phyloP scores from a whole-genome alignment of 1,284 basidiomycete genomes.

The Ganoderma lingzhi region DNA sequence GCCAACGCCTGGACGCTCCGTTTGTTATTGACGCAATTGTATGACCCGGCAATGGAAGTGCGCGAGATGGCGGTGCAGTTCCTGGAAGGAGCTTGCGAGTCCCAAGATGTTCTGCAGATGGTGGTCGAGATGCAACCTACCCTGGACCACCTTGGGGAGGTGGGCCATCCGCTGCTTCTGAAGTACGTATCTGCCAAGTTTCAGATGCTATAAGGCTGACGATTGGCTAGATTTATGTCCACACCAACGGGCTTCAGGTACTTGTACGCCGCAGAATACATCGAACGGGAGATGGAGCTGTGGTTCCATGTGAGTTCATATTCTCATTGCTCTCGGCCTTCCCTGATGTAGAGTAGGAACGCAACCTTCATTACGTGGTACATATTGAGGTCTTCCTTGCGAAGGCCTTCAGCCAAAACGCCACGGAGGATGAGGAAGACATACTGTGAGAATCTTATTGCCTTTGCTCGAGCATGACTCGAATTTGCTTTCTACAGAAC shows the following conservation, averaged over 20 bases:
- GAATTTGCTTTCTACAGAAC: conserved; percentile 48
- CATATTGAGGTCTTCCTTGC: conserved; percentile 89
- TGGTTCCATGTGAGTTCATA: conserved; percentile 85
- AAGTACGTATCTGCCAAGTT: conserved; percentile 63
- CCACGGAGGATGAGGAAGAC: conserved; percentile 72
- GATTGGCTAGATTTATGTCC: conserved; percentile 83
- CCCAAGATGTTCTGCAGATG: conserved; percentile 83
- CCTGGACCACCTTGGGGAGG: conserved; percentile 93
- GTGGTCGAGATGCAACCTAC: conserved; percentile 96
- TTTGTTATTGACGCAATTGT: conserved; percentile 93
- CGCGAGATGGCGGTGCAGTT: conserved; percentile 90
- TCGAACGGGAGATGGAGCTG: conserved; percentile 93
- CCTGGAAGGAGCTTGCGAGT: conserved; percentile 90
- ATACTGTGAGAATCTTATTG: conserved; percentile 52
- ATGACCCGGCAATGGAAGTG: conserved; percentile 91
- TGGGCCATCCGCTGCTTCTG: conserved; percentile 88
- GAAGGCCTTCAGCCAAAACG: conserved; percentile 71
- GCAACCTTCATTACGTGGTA: conserved; percentile 88
- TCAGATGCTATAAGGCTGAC: not conserved
- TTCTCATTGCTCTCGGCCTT: not conserved
- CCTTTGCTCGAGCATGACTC: not conserved
- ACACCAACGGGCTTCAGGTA: conserved; percentile 94
- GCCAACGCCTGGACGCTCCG: conserved; percentile 88
- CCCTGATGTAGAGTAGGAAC: conserved; percentile 61
- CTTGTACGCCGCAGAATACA: conserved; percentile 91